Evolutionary conservation across 176 grass and related monocot genomes (phyloP).

Genomic region (Rhipidocladum racemiflorum): DNA sequence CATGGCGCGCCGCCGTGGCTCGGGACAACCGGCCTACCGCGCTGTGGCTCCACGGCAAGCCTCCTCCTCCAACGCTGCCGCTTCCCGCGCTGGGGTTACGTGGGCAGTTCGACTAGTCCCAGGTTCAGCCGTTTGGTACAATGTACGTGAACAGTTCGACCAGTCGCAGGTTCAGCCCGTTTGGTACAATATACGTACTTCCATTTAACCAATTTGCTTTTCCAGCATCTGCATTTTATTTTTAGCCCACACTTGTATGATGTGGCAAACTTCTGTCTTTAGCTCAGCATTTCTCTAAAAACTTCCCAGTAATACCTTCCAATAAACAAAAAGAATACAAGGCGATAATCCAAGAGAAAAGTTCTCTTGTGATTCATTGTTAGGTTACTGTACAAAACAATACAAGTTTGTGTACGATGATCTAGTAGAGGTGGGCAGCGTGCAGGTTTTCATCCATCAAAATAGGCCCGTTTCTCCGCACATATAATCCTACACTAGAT

Average conservation of each 20-base stretch:
- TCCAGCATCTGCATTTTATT: background rate
- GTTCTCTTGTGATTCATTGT: background rate
- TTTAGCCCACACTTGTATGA: background rate
- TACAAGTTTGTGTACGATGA: slow-evolving; percentile 34
- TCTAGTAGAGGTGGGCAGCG: background rate
- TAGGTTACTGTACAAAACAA: slow-evolving; percentile 50
- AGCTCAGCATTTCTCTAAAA: background rate
- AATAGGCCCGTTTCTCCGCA: slow-evolving; percentile 17
- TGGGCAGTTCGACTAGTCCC: too few relatives aligned
- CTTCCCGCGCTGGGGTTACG: too few relatives aligned
- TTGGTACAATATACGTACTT: background rate
- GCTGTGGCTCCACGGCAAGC: too few relatives aligned
- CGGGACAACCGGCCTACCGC: too few relatives aligned
- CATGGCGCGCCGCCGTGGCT: too few relatives aligned
- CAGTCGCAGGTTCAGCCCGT: background rate
- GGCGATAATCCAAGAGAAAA: slow-evolving; percentile 5
- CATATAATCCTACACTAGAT: slow-evolving; percentile 34
- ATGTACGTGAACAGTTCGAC: too few relatives aligned
- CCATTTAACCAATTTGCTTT: background rate
- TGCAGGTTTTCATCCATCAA: slow-evolving; percentile 13
- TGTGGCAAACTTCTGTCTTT: background rate
- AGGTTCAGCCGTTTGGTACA: too few relatives aligned
- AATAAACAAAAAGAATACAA: slow-evolving; percentile 17
- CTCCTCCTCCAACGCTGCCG: too few relatives aligned
- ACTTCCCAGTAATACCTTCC: background rate